phyloP scores from a whole-genome alignment of 2,329 filamentous ascomycete genomes.

The Huntiella decipiens region DNA sequence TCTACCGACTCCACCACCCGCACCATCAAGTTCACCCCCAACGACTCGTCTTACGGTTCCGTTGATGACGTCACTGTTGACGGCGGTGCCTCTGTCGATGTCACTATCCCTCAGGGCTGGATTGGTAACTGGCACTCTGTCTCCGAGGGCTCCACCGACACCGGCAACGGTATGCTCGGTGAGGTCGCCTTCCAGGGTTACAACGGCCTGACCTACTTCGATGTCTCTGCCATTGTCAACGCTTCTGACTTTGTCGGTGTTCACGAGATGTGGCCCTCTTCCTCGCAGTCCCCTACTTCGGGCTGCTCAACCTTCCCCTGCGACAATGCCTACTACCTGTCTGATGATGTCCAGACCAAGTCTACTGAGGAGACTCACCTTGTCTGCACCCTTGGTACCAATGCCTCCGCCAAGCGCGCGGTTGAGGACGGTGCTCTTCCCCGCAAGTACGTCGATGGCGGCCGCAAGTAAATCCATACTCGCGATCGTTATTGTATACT shows the following conservation, averaged over 20 bases:
- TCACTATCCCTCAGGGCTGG: constrained; percentile 26
- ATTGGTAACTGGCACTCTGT: constrained; percentile 33
- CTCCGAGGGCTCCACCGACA: constrained; percentile 23
- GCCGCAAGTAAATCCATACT: constrained; percentile 2
- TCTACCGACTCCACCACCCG: constrained; percentile 34
- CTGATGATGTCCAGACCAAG: constrained; percentile 38
- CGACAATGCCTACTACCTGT: constrained; percentile 32
- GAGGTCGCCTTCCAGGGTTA: constrained; percentile 32
- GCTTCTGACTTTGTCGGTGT: constrained; percentile 29
- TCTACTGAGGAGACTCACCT: constrained; percentile 28
- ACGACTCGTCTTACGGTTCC: constrained; percentile 19
- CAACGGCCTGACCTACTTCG: constrained; percentile 32
- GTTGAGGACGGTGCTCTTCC: constrained; percentile 7
- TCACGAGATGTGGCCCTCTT: constrained; percentile 33
- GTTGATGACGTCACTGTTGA: constrained; percentile 23
- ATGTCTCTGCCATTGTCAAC: constrained; percentile 39
- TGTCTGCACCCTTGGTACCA: constrained; percentile 29
- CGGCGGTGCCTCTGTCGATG: constrained; percentile 21
- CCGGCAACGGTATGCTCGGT: constrained; percentile 30
- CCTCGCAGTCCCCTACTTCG: constrained; percentile 21
- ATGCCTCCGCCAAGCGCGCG: constrained; percentile 10
- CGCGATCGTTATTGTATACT: too few relatives aligned
- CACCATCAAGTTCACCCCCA: constrained; percentile 30
- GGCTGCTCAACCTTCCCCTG: constrained; percentile 35
- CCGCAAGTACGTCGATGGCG: constrained; percentile 9